Percentiles rank a stretch among this genome's conserved stretches.
These are phyloP conservation scores for Exophiala sp. DNA, from an alignment of 2,329 filamentous ascomycete species.

Conservation along the genomic window DNA sequence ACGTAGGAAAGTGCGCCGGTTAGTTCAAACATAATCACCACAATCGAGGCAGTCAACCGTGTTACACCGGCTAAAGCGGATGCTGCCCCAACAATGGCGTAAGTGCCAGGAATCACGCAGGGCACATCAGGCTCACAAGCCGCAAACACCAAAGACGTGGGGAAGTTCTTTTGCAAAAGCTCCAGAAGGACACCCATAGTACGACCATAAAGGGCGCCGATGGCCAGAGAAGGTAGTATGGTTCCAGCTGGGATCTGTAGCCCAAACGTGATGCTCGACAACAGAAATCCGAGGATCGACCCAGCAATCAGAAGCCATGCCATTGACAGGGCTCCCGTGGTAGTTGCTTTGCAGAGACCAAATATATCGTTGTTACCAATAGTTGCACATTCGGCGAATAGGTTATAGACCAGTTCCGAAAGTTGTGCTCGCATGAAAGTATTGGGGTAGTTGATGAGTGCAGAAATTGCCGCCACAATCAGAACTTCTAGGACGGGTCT, in stretches of 20 bases:
- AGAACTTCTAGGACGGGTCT: conserved; percentile 74
- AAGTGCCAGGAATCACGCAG: conserved; percentile 90
- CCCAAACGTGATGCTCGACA: conserved; percentile 85
- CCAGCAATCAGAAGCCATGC: conserved; percentile 78
- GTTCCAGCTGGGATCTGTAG: conserved; percentile 92
- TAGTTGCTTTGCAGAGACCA: conserved; percentile 74
- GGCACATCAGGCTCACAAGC: conserved; percentile 78
- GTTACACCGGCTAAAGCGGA: conserved; percentile 91
- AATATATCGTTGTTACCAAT: conserved; percentile 72
- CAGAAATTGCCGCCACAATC: conserved; percentile 71
- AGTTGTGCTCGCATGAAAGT: conserved; percentile 92
- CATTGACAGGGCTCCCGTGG: conserved; percentile 72
- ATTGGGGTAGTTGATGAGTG: conserved; percentile 89
- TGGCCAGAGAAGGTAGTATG: conserved; percentile 90
- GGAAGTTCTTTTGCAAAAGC: conserved; percentile 75
- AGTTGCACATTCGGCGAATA: conserved; percentile 85
- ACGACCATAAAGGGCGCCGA: conserved; percentile 83
- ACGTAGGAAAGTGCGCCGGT: conserved; percentile 95
- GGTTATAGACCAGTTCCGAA: conserved; percentile 81
- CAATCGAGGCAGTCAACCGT: conserved; percentile 94
- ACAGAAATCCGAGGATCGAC: conserved; percentile 73
- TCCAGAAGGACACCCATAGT: conserved; percentile 85
- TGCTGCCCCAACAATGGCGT: conserved; percentile 92
- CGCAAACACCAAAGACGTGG: conserved; percentile 68
- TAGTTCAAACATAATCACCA: conserved; percentile 99